Base-by-base conservation (phyloP, 352 stramenopile species). In the Globisporangium rhizosaccharum region DNA sequence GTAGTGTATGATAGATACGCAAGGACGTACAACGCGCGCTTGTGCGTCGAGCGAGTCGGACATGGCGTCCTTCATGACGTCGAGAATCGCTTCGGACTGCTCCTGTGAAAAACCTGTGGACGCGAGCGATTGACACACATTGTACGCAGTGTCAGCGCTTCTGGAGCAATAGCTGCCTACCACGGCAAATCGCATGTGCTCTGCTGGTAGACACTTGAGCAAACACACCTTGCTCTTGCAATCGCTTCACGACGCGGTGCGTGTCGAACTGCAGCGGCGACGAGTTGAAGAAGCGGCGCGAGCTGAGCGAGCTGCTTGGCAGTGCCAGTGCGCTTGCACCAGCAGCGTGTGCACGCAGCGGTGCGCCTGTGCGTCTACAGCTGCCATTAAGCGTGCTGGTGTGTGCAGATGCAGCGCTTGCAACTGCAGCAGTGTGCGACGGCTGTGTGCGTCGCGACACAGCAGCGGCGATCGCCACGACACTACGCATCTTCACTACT, bases 51-150 rank as follows among this genome's bases (percentile, higher is more conserved):
- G 59, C 2, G 81, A 90, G 45, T 93, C 83, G 30, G 68, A 75
- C 83, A 93, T 92, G 36, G 85, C 70, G 55, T 85, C 73, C 61
- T 90, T 88, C 76, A 92, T 91, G 20, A 92, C 83, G 14, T 87
- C 66, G 30, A 95, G 57, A 56, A 95, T 93, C 18, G 82, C 82
- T 50, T 95, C 83, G 7, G 83, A 75, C 57, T 95, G 83, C 51
- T 73, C 66, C 0, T 65, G 53, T 9, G 67, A 73, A 59, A 95
- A 95, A 10, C 85, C 85, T 95, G 63, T 25, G 44, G 14, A 47
- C 6, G 39, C 17, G 39, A n/a, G 39, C 12, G 12, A 45, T 2
- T 3, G 12, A 26, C 18, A 49, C 25, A 39, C 3, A 20, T 18
- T 5, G 9, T 23, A 3, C 28, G 28, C 41, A 56, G 14, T 46